These are phyloP conservation scores for Torrubiella hemipterigena DNA, from an alignment of 2,329 filamentous ascomycete genomes.

Conservation along the genomic window DNA sequence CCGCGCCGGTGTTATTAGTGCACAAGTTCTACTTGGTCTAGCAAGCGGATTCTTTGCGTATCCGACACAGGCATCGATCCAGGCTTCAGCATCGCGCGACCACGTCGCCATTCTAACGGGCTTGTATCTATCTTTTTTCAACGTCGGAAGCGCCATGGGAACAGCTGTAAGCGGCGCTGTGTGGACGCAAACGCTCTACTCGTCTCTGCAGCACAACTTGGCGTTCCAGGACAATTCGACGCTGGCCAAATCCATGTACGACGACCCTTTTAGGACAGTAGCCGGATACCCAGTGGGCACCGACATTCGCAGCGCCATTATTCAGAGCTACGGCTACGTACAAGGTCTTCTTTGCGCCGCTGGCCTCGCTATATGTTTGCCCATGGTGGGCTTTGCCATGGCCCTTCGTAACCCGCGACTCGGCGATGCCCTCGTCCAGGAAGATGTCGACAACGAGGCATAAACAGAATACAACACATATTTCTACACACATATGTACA, in stretches of 20 bases:
- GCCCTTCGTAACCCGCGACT: conserved; percentile 30
- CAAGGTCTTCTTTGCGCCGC: conserved; percentile 32
- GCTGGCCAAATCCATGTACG: conserved; percentile 22
- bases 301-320: conserved; percentile 28
- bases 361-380: conserved; percentile 32
- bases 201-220: conserved; percentile 17
- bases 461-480: no score
- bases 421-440: conserved; percentile 26
- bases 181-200: conserved; percentile 27
- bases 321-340: conserved; percentile 29
- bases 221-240: conserved; percentile 21
- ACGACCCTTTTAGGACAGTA: conserved; percentile 21
- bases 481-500: no score
- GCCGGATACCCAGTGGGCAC: conserved; percentile 27
- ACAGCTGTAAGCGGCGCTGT: conserved; percentile 27
- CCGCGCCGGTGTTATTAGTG: conserved; percentile 40
- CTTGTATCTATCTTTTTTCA: conserved; percentile 27
- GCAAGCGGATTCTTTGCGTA: conserved; percentile 44
- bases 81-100: conserved; percentile 22
- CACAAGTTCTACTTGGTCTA: conserved; percentile 43
- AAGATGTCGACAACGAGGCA: conserved; percentile 12
- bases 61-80: conserved; percentile 26
- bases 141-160: conserved; percentile 27
- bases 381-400: conserved; percentile 32
- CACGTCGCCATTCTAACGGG: conserved; percentile 26